Evolutionary conservation across 176 grass and related monocot genomes (phyloP), one percentile per base, ranked within the genome.

Genomic region (maize (Zea mays)): DNA sequence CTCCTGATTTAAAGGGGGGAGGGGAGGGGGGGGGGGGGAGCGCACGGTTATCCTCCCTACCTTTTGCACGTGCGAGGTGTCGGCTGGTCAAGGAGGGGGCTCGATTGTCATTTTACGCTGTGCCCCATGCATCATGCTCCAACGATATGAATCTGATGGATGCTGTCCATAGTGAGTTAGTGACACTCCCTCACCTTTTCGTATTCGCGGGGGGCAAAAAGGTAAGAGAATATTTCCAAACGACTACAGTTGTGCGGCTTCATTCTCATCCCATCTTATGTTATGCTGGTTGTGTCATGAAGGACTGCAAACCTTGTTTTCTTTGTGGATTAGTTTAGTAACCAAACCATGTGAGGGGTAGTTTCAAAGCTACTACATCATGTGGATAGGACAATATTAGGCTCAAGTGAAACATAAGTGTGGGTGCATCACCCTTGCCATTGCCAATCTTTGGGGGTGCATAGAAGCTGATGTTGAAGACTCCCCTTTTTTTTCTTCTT

Each of bases 41-140:
- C 45, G 86, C 71, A n/a, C 41, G 65, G 76, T 71, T 41, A 70
- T 76, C 71, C 71, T 14, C 20, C 17, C 9, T 0, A 51, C 47
- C 58, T 85, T 85, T 88, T 50, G 58, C 77, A 84, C 66, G 58
- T 81, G 77, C n/a, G 14, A 60, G 58, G 9, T 84, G 35, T 56
- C 34, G 17, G 8, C 17, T 71, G 69, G 69, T 85, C 69, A 80
- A 69, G 35, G 58, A 67, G 63, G 51, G 51, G 51, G 51, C 51
- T 68, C 40, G 42, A 49, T 79, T 49, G 54, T 64, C 57, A 41
- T 43, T 88, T 80, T 39, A 48, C 62, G 64, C 17, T 7, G 20
- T 57, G 54, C 62, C 39, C n/a, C 38, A 57, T n/a, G n/a, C n/a
- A n/a, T n/a, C n/a, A n/a, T 45, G 35, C 40, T 40, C 43, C 20